Evolutionary conservation across 108 stramenopile species (phyloP).

Genomic region (Nitzschia palea): DNA sequence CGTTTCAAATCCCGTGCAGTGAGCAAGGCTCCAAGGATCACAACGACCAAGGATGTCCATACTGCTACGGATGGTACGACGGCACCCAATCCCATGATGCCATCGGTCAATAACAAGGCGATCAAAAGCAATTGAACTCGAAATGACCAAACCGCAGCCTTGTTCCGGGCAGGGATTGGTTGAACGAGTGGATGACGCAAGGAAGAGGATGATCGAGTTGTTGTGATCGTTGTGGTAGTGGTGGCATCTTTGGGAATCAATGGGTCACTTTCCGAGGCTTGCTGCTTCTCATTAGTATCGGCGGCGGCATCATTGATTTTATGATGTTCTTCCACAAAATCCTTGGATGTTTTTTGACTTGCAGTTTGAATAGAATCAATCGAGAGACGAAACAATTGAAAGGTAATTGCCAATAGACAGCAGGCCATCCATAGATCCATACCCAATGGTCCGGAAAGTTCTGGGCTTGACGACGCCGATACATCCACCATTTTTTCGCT

Average conservation of each 20-base stretch:
- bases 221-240: background rate
- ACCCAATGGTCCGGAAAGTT: too few species aligned
- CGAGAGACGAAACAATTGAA: slow-evolving; percentile 67
- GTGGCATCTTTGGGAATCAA: background rate
- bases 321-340: slow-evolving; percentile 51
- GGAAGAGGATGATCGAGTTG: too few species aligned
- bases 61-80: slow-evolving; percentile 1
- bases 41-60: slow-evolving; percentile 12
- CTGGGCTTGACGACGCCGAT: too few species aligned
- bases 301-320: background rate
- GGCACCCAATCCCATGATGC: background rate
- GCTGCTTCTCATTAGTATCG: background rate
- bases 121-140: slow-evolving; percentile 13
- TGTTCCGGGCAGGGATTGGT: background rate
- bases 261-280: background rate
- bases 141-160: slow-evolving; percentile 20
- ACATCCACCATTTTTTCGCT: too few species aligned
- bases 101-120: background rate
- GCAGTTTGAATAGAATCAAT: slow-evolving; percentile 66
- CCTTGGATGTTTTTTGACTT: slow-evolving; percentile 32
- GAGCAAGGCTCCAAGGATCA: slow-evolving; percentile 17
- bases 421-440: slow-evolving; percentile 13
- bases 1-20: slow-evolving; percentile 25
- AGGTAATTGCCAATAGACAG: slow-evolving; percentile 47
- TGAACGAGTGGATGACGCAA: slow-evolving; percentile 5